Evolutionary conservation across 306 rosid genomes (phyloP).

Genomic region (Arachis hypogaea): DNA sequence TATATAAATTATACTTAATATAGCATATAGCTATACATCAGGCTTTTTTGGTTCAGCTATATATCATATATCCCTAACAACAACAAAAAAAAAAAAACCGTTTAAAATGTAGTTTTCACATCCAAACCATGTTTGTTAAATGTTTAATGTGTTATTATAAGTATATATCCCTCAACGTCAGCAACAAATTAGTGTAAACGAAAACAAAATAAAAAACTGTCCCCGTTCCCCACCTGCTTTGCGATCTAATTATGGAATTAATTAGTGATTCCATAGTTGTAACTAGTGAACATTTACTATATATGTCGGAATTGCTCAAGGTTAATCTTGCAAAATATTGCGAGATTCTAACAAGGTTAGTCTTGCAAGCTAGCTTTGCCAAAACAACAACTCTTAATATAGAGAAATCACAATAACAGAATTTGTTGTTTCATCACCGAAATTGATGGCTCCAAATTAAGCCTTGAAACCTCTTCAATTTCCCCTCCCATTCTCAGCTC

Average conservation of each 20-base stretch:
- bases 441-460: slow-evolving; percentile 31
- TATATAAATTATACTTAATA: too few species aligned
- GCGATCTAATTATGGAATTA: slow-evolving; percentile 22
- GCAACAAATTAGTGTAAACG: too few species aligned
- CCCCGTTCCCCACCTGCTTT: not conserved
- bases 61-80: too few species aligned
- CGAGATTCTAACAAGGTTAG: slow-evolving; percentile 16
- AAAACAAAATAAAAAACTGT: not conserved
- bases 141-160: too few species aligned
- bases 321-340: slow-evolving; percentile 14
- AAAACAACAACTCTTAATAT: slow-evolving; percentile 31
- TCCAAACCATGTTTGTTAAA: too few species aligned
- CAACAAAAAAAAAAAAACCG: too few species aligned
- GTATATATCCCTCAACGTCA: too few species aligned
- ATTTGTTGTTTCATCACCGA: slow-evolving; percentile 28
- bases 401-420: slow-evolving; percentile 18
- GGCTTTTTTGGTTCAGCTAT: too few species aligned
- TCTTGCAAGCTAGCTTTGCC: slow-evolving; percentile 18
- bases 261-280: slow-evolving; percentile 18
- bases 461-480: slow-evolving; percentile 17
- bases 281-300: slow-evolving; percentile 6
- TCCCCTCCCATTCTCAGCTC: not conserved
- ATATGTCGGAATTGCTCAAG: not conserved
- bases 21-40: too few species aligned
- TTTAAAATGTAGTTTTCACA: too few species aligned